Conservation (phyloP, 2,329 filamentous ascomycete genomes). For the Rhynchosporium secalis region DNA sequence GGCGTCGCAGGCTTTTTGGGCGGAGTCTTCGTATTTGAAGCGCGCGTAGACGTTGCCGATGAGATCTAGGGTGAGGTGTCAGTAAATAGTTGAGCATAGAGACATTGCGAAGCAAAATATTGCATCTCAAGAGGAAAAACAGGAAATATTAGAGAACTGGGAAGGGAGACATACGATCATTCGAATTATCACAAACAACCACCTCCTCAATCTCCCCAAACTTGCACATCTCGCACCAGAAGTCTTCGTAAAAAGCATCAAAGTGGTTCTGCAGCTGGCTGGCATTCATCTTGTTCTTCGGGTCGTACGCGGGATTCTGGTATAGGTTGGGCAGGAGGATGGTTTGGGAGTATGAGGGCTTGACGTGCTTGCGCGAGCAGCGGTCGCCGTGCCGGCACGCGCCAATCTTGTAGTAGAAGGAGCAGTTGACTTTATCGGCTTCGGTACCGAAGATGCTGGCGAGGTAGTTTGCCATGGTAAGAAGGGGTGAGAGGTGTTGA, state of each 20-base stretch:
- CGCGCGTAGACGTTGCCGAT: conserved; percentile 99
- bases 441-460: conserved; percentile 99
- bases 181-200: conserved; percentile 99
- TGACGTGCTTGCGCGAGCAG: conserved; percentile 98
- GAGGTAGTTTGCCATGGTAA: conserved; percentile 89
- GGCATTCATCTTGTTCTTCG: conserved; percentile 94
- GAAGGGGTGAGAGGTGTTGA: background rate
- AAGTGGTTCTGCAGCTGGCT: conserved; percentile 98
- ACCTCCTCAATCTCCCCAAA: conserved; percentile 97
- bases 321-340: conserved; percentile 98
- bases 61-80: conserved; percentile 59
- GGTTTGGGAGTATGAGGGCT: conserved; percentile 96
- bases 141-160: background rate
- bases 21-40: conserved; percentile 99
- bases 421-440: conserved; percentile 99
- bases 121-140: background rate
- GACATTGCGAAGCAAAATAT: background rate
- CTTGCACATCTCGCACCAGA: conserved; percentile 99
- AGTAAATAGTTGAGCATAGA: background rate
- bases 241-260: conserved; percentile 99
- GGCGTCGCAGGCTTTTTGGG: conserved; percentile 89
- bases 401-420: conserved; percentile 99
- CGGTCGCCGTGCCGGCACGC: conserved; percentile 97
- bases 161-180: conserved; percentile 56
- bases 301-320: conserved; percentile 97